Evolutionary conservation across 129 eudicot genomes (phyloP), one percentile per base, ranked within the genome.

Genomic region (Flaveria linearis): DNA sequence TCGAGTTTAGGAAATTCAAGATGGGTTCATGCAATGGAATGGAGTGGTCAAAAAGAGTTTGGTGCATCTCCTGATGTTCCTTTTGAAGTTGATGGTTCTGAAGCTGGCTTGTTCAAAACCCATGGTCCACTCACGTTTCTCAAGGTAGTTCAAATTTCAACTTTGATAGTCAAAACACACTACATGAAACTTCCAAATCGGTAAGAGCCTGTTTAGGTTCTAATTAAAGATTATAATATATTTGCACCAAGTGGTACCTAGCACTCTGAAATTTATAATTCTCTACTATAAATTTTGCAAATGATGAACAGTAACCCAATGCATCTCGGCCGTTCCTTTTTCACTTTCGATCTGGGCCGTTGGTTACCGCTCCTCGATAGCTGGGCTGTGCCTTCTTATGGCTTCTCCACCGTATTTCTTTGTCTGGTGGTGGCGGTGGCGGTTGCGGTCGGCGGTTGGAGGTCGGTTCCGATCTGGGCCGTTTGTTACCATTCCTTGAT

Each of bases 21-120:
- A 82, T 93, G 98, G 98, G 98, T 93, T 76, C 96, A 90, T 66
- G 89, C 92, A 64, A 93, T 93, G 98, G 86, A 93, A 86, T 93
- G 98, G 98, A 87, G 84, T 74, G 96, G 97, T 47, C 92, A 93
- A 79, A 88, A 90, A 79, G 88, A 87, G 77, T 93, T 93, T 75
- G 89, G 22, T 28, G 80, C 87, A 76, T 78, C 97, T 50, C 70
- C 88, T 74, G 97, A 90, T 65, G 81, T 79, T 76, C 69, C 92
- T 62, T 93, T 93, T 64, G 72, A 85, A 68, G 97, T 93, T 75
- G 88, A 89, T 77, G 90, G 90, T 74, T 84, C 97, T 60, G 86
- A 89, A 80, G 97, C 98, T 28, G 97, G 98, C 69, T 43, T 91
- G 39, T 66, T 88, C 65, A 93, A 86, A 79, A 83, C 82, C 72